Percentiles rank a stretch among this genome's conserved stretches.
Conservation (phyloP, 495 filamentous ascomycete genomes). For the Penicillium diatomitis region DNA sequence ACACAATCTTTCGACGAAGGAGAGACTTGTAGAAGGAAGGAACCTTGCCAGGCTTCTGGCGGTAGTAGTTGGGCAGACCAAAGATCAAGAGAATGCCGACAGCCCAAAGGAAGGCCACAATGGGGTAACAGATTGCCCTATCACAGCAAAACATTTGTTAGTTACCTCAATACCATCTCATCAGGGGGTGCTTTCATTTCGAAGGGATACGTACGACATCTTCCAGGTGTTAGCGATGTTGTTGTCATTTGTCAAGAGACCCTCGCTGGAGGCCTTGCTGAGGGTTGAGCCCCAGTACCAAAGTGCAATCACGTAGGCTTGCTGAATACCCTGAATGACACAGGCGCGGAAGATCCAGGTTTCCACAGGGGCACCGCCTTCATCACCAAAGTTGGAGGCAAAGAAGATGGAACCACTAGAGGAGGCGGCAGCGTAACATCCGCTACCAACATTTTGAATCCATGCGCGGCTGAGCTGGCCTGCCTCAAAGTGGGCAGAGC, state of each 20-base stretch:
- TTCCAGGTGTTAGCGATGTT: conserved; percentile 35
- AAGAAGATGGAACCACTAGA: conserved; percentile 43
- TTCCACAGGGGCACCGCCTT: conserved; percentile 38
- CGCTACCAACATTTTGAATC: conserved; percentile 40
- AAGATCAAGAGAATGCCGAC: conserved; percentile 32
- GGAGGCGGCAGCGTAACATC: conserved; percentile 38
- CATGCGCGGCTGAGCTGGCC: conserved; percentile 34
- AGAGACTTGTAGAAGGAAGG: conserved; percentile 46
- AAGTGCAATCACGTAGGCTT: conserved; percentile 38
- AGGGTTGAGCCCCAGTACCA: conserved; percentile 44
- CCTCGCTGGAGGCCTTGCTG: conserved; percentile 23
- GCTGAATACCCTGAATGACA: conserved; percentile 40
- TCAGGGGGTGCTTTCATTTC: too few relatives aligned
- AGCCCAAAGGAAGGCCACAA: conserved; percentile 29
- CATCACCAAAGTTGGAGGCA: conserved; percentile 43
- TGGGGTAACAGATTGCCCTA: conserved; percentile 37
- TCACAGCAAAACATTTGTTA: conserved; percentile 1
- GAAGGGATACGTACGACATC: conserved; percentile 26
- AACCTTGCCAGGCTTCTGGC: conserved; percentile 56
- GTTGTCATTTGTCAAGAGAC: conserved; percentile 21
- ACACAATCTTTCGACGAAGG: conserved; percentile 35
- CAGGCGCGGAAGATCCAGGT: conserved; percentile 44
- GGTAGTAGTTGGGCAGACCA: conserved; percentile 41
- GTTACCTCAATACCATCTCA: background rate
- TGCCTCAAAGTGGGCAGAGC: conserved; percentile 45